Conservation (phyloP, 208 protist genomes). For the Trypanosoma avium region DNA sequence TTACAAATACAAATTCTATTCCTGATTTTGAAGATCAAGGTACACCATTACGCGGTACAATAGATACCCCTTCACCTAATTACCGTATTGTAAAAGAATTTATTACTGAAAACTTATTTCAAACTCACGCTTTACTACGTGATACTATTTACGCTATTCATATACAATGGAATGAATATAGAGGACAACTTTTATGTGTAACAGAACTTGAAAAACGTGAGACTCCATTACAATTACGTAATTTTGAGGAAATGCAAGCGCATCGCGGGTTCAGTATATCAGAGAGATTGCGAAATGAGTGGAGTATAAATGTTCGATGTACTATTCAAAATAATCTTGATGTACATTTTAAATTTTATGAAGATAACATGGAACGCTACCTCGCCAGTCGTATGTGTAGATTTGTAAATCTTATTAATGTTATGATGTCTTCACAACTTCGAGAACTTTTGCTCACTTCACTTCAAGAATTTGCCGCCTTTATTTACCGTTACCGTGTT, state of each 20-base stretch:
- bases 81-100: slow-evolving; percentile 57
- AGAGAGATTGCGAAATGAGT: slow-evolving; percentile 90
- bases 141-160: slow-evolving; percentile 81
- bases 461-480: slow-evolving; percentile 73
- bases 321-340: slow-evolving; percentile 94
- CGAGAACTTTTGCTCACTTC: slow-evolving; percentile 73
- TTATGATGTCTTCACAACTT: slow-evolving; percentile 91
- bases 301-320: slow-evolving; percentile 87
- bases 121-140: slow-evolving; percentile 81
- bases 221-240: slow-evolving; percentile 70
- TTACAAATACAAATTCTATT: slow-evolving; percentile 14
- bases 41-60: slow-evolving; percentile 76
- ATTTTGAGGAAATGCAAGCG: slow-evolving; percentile 69
- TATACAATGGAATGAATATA: slow-evolving; percentile 77
- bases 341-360: slow-evolving; percentile 93
- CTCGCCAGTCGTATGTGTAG: slow-evolving; percentile 79
- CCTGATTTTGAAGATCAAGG: slow-evolving; percentile 26
- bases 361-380: slow-evolving; percentile 89
- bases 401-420: slow-evolving; percentile 90
- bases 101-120: slow-evolving; percentile 87
- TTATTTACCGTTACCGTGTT: slow-evolving; percentile 67
- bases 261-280: slow-evolving; percentile 53
- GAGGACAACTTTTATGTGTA: slow-evolving; percentile 56
- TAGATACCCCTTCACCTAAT: slow-evolving; percentile 85
- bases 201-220: slow-evolving; percentile 36